Percentiles rank a stretch among this genome's conserved stretches.
phyloP scores from a whole-genome alignment of 179 eudicot genomes.

The Heliamphora pulchella region DNA sequence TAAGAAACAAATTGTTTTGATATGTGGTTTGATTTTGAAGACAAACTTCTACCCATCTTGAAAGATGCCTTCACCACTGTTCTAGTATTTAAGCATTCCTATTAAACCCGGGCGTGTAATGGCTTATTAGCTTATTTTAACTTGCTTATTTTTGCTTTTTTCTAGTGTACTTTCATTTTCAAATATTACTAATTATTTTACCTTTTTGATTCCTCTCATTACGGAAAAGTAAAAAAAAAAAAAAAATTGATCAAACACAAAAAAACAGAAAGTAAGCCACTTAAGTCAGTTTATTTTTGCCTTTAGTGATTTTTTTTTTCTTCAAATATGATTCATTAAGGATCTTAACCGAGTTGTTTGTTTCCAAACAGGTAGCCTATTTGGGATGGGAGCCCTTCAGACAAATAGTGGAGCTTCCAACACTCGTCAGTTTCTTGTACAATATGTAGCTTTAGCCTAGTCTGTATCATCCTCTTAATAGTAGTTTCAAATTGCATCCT shows the following conservation, averaged over 20 bases:
- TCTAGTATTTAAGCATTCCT: not conserved
- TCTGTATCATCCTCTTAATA: slow-evolving; percentile 14
- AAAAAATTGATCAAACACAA: too few species aligned
- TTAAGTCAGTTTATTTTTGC: too few species aligned
- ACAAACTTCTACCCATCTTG: not conserved
- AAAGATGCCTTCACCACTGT: not conserved
- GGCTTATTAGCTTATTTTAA: too few species aligned
- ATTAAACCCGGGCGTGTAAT: too few species aligned
- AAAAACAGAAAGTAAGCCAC: too few species aligned
- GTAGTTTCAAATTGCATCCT: not conserved
- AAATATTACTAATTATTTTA: too few species aligned
- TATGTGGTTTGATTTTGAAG: not conserved
- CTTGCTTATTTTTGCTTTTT: too few species aligned
- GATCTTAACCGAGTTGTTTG: not conserved
- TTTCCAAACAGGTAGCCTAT: slow-evolving; percentile 13
- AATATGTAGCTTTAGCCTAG: slow-evolving; percentile 16
- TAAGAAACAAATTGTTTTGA: not conserved
- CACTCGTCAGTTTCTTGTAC: slow-evolving; percentile 14
- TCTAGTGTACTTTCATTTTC: too few species aligned
- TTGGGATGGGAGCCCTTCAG: not conserved
- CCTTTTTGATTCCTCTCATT: too few species aligned
- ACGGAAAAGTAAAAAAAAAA: too few species aligned
- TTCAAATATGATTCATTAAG: not conserved
- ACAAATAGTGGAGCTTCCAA: slow-evolving; percentile 12
- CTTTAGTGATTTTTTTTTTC: too few species aligned